phyloP scores from a whole-genome alignment of 169 alveolate species.

The Plasmodium chabaudi region DNA sequence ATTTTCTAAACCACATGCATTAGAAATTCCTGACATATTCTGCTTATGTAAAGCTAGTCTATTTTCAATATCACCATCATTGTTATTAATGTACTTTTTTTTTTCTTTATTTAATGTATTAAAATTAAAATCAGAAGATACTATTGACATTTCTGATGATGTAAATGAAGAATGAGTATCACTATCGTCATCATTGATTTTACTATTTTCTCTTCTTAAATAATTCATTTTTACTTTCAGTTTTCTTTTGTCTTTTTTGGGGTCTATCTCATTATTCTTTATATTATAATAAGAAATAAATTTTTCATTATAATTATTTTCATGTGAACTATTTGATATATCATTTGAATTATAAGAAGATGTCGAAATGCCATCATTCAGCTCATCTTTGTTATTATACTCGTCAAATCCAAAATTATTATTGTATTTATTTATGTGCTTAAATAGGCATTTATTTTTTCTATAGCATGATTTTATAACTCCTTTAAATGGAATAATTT shows the following conservation, averaged over 20 bases:
- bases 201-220: neutral
- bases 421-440: conserved; percentile 25
- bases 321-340: neutral
- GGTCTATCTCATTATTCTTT: neutral
- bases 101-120: conserved; percentile 1
- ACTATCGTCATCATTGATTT: neutral
- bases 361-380: neutral
- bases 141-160: conserved; percentile 5
- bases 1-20: neutral
- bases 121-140: conserved; percentile 23
- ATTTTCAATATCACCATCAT: conserved; percentile 3
- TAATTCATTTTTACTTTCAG: conserved; percentile 21
- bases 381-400: neutral
- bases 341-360: neutral
- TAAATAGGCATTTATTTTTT: conserved; percentile 28
- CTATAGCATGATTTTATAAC: conserved; percentile 63
- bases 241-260: neutral
- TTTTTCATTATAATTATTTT: conserved; percentile 6
- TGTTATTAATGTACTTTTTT: neutral
- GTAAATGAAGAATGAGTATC: neutral
- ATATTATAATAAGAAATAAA: neutral
- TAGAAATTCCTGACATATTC: neutral
- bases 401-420: neutral
- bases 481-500: conserved; percentile 54
- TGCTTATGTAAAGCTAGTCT: neutral